Evolutionary conservation across 2,329 filamentous ascomycete species (phyloP), one percentile per base, ranked within the genome.

Genomic region (Ophiocordyceps polyrhachis-furcata): DNA sequence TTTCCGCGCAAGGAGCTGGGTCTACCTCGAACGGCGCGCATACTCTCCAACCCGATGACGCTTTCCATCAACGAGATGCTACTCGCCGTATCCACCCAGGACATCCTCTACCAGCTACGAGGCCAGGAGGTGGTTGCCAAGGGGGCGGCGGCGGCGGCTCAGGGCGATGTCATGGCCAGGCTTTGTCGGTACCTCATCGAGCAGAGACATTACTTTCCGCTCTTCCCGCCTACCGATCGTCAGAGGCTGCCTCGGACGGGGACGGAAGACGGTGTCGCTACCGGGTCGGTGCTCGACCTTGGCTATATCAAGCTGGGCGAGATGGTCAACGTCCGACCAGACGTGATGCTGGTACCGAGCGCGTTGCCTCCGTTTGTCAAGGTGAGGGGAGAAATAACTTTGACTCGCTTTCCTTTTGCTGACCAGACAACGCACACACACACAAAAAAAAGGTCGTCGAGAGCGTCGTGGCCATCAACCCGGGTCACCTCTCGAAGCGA

Each of bases 1-100:
- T 75, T 94, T 38, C 60, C 68, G 1, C 68, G 70, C 50, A 83
- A 79, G 54, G 82, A 88, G 17, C 72, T 93, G 7, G 84, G 83
- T 5, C 70, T 96, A 5, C 82, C 82, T 12, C 89, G 85, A 58
- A 71, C 80, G 46, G 81, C 74, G 12, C 78, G 75, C 45, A 74
- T 93, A 52, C 76, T 95, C 15, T 85, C 87, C 2, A 96, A 96
- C 57, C 91, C 91, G 1, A 89, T 93, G 70, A 86, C 83, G 9
- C 63, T 96, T 3, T 84, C 78, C 6, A 69, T 96, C 50, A 98
- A 98, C 62, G 91, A 96, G 62, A 73, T 81, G 40, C 72, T 89
- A 2, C 63, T 95, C 23, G 87, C 83, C 5, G 72, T 95, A 52
- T 87, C 81, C 23, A 81, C 79, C 1, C 83, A 93, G 55, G 91